Conservation (phyloP, 140 eudicot species). For the Ambrosia hybrid region DNA sequence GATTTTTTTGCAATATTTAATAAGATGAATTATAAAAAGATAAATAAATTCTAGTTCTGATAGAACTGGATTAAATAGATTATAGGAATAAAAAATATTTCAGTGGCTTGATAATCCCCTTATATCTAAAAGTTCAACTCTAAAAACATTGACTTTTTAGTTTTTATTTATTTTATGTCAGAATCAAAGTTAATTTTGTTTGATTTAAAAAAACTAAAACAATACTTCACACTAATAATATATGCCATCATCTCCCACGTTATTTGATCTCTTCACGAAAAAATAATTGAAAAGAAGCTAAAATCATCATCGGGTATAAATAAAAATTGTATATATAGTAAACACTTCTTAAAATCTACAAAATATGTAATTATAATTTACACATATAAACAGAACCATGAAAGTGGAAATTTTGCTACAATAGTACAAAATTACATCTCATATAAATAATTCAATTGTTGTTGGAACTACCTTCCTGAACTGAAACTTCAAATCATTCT, state of each 20-base stretch:
- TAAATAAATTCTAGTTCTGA: neutral
- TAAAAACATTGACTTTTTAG: conserved; percentile 22
- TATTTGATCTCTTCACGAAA: conserved; percentile 15
- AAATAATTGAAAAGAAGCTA: neutral
- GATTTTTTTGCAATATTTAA: no score
- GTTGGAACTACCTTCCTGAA: conserved; percentile 39
- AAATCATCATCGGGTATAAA: conserved; percentile 21
- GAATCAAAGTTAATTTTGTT: neutral
- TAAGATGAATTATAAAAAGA: no score
- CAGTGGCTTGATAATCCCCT: conserved; percentile 4
- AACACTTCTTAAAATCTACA: conserved; percentile 1
- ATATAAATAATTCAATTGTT: conserved; percentile 38
- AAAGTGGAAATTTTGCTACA: conserved; percentile 6
- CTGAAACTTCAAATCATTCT: conserved; percentile 53
- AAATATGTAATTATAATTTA: conserved; percentile 11
- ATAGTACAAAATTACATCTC: conserved; percentile 1
- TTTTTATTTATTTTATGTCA: neutral
- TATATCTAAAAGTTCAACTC: conserved; percentile 15
- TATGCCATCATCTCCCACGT: conserved; percentile 33
- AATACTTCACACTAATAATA: neutral
- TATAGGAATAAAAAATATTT: neutral
- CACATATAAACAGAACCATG: conserved; percentile 4
- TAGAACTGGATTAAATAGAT: neutral
- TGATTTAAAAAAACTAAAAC: neutral
- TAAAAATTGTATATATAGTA: conserved; percentile 7